Percentiles rank a stretch among this genome's conserved stretches.
phyloP scores from a whole-genome alignment of 2,329 filamentous ascomycete species.

The Decorospora gaudefroyi region DNA sequence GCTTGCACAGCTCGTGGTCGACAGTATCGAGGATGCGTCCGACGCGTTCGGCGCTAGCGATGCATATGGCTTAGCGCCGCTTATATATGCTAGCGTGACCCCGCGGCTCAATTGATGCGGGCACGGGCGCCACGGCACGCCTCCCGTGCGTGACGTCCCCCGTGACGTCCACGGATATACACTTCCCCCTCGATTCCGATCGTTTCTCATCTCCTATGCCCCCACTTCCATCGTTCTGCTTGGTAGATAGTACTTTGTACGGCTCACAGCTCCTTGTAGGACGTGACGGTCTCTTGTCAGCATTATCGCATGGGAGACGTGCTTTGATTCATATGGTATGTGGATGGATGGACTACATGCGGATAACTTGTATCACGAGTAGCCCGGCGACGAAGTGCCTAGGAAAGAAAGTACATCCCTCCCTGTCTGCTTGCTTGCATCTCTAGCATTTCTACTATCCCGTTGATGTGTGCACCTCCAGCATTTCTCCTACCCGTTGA shows the following conservation, averaged over 20 bases:
- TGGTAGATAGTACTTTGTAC: no score
- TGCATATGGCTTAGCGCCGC: slow-evolving; percentile 14
- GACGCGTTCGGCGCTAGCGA: slow-evolving; percentile 32
- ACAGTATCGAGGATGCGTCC: slow-evolving; percentile 19
- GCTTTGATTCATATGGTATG: no score
- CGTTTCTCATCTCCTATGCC: slow-evolving; percentile 8
- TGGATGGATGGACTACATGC: no score
- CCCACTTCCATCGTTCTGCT: background rate
- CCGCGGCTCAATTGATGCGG: no score
- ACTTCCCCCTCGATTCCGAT: slow-evolving; percentile 19
- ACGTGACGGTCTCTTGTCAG: no score
- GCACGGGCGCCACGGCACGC: slow-evolving; percentile 22
- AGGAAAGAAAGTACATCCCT: background rate
- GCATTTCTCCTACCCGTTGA: background rate
- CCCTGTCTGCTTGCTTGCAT: background rate
- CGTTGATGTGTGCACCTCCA: background rate
- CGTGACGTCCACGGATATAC: slow-evolving; percentile 31
- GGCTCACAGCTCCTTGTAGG: no score
- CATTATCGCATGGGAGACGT: no score
- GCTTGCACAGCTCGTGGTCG: slow-evolving; percentile 30
- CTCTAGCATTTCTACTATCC: no score
- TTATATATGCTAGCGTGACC: no score
- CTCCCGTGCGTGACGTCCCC: no score
- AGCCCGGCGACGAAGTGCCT: no score
- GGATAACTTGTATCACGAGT: no score